A percentile compares a stretch with the other conserved stretches of the same genome.
phyloP scores from a whole-genome alignment of 306 rosid genomes.

The Macrotyloma uniflorum region DNA sequence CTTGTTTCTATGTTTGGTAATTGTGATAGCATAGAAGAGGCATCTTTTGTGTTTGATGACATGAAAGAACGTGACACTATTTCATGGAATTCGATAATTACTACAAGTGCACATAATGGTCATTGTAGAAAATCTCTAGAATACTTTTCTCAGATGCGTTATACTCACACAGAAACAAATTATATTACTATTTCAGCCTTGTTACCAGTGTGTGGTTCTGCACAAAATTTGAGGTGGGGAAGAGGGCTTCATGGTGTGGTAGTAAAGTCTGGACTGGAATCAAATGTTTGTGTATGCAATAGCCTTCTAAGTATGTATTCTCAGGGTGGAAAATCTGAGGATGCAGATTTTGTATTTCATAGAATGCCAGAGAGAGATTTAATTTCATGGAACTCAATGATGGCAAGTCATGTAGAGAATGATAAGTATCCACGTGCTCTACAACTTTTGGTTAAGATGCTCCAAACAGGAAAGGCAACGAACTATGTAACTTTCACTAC shows the following conservation, averaged over 20 bases:
- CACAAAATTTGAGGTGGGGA: slow-evolving; percentile 74
- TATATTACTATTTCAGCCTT: slow-evolving; percentile 66
- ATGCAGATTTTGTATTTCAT: slow-evolving; percentile 67
- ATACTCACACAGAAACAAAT: slow-evolving; percentile 49
- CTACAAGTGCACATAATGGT: slow-evolving; percentile 67
- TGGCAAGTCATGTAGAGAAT: slow-evolving; percentile 73
- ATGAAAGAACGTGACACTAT: slow-evolving; percentile 78
- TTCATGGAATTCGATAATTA: slow-evolving; percentile 91
- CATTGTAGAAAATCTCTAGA: slow-evolving; percentile 61
- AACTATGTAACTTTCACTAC: slow-evolving; percentile 72
- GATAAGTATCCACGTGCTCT: slow-evolving; percentile 53
- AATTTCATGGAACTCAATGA: slow-evolving; percentile 93
- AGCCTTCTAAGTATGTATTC: slow-evolving; percentile 87
- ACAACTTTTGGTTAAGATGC: slow-evolving; percentile 62
- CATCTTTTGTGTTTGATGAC: slow-evolving; percentile 63
- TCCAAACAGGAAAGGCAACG: slow-evolving; percentile 44
- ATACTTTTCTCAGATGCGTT: slow-evolving; percentile 63
- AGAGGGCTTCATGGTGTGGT: slow-evolving; percentile 70
- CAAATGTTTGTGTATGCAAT: slow-evolving; percentile 71
- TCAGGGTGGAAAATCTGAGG: slow-evolving; percentile 59
- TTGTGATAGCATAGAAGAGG: slow-evolving; percentile 59
- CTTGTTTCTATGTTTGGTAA: slow-evolving; percentile 79
- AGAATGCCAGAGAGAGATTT: slow-evolving; percentile 79
- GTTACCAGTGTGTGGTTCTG: slow-evolving; percentile 65
- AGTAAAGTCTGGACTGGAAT: slow-evolving; percentile 69